Evolutionary conservation across 805 yeast species (phyloP), one percentile per base, ranked within the genome.

Genomic region (Candida parachauliodes): DNA sequence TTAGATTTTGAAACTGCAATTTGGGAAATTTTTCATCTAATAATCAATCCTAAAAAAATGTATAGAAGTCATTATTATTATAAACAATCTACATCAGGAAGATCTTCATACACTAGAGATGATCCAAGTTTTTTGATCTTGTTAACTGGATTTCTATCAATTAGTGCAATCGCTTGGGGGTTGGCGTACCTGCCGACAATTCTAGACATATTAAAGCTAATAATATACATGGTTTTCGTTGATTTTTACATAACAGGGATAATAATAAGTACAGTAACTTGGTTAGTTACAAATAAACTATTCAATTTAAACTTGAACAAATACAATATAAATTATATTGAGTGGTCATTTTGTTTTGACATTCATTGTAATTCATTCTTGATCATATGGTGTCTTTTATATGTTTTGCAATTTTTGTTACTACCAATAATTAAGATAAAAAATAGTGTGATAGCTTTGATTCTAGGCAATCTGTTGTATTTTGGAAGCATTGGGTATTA

Each of bases 271-370:
- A 80, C 95, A 1, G 41, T 77, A 10, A 78, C 81, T 15, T 89
- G 95, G 94, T 46, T 78, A 11, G 50, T 85, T 26, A 79, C 88
- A 21, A 83, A 83, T 52, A 73, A 72, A 47, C 71, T 86, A 39
- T 70, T 86, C 47, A 76, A 74, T 45, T 21, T 42, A 9, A 31
- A 28, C 15, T 20, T 34, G 10, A 43, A 34, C n/a, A 46, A 45
- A 30, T 55, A 53, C 38, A 61, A 54, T 41, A 51, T 55, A 30
- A 68, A 51, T 55, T 69, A 53, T 47, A 63, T 87, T 37, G 96
- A 89, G 55, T 89, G 96, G 96, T 88, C 91, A 1, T 88, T 87
- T 56, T 88, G 96, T 63, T 89, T 89, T 55, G 97, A 88, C 52
- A 81, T 88, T 19, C 97, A 89, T 61, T 87, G 96, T 65, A 89